Base-by-base conservation (phyloP, 2,329 filamentous ascomycete species). In the Kalmusia sp. region DNA sequence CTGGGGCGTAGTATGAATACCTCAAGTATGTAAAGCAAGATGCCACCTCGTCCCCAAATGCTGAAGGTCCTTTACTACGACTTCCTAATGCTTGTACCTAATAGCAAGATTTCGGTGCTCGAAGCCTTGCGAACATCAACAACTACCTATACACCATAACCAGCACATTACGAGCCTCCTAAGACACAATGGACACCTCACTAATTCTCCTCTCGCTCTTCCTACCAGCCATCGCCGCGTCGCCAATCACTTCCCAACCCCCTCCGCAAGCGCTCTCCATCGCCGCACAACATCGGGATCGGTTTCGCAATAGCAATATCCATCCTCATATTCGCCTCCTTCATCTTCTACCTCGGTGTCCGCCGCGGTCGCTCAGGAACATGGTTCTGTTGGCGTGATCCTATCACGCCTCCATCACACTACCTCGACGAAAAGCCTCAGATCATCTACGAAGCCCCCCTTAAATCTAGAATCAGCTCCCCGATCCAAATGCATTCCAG, bases 251-350 rank as follows among this genome's bases (percentile, higher is more conserved):
- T 21, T 9, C 39, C 6, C 15, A 49, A 15, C 7, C 25, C 31
- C 14, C 35, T 52, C 19, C 30, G 4, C 25, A 52, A 48, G 40
- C 54, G 54, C 33, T 33, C 37, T 9, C 25, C 40, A 5, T 41
- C 40, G 12, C 46, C 54, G 4, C 30, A 31, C 27, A 37, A 43
- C 14, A 24, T 53, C 11, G 37, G 39, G 34, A 49, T 51, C 17
- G 49, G 49, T 19, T 52, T 56, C 31, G 45, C 38, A n/a, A 47
- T 56, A 22, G 38, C 49, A 7, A 27, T 56, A 22, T 49, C 30
- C 19, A n/a, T 49, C 45, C 35, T 49, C 8, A 31, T 47, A 11
- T 21, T 43, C 14, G 40, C 35, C 6, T 38, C 43, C n/a, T 22
- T 50, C 11, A 28, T 52, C 3, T 52, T 56, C 35, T 53, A 47